Base-by-base conservation (phyloP, 2,329 filamentous ascomycete species). In the Calcarisporium arbuscula region DNA sequence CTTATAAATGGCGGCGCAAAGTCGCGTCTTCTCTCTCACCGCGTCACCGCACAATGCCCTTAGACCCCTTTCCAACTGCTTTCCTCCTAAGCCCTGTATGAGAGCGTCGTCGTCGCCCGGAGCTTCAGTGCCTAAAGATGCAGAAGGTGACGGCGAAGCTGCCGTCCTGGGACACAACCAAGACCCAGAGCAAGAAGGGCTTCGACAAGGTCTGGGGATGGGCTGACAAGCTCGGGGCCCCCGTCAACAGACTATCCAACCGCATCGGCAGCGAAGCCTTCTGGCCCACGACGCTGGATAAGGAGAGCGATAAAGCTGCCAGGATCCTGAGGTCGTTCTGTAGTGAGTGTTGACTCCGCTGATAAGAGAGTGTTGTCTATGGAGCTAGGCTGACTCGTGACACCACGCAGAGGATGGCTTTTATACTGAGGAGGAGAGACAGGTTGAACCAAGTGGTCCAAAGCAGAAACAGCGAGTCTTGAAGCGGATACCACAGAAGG, bases 261-360 rank as follows among this genome's bases (percentile, higher is more conserved):
- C 85, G 82, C 54, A 70, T 94, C 32, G 87, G 87, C 18, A 62
- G 61, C 23, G 87, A 94, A 59, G 82, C 85, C 4, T 94, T 94
- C 56, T 85, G 87, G 80, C 87, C 88, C 3, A 86, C 82, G 32
- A 82, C 81, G 1, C 67, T 94, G 46, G 87, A 94, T 51, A 86
- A 86, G 56, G 88, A 94, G 64, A 83, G 82, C 48, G 85, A 94
- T 57, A 94, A 94, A 64, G 86, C 86, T 1, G 87, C 87, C 16
- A 70, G 86, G 12, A 94, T 94, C 26, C 57, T 94, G 28, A 75
- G 78, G 50, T 86, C 80, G 44, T 95, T 95, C 57, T 94, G 86
- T n/a, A 81, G 60, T 64, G 40, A 31, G 56, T 51, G 16, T 10
- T 6, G 16, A 3, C 8, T 30, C 28, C 5, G 8, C 4, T 17